Base-by-base conservation (phyloP, 176 grass and related monocot species). In the Poa annua region DNA sequence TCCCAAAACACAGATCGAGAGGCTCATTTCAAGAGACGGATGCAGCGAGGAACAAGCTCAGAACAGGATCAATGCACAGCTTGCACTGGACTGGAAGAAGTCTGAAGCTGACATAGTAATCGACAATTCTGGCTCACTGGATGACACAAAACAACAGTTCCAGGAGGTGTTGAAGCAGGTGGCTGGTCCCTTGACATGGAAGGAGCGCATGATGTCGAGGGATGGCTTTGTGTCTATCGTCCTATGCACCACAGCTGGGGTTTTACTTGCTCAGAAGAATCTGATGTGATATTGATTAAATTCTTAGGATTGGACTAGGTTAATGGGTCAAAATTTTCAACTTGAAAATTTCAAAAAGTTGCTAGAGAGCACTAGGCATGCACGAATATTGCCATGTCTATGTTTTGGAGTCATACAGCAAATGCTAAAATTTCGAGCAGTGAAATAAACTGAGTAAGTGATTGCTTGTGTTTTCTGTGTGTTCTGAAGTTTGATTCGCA, bases 91-190 rank as follows among this genome's bases (percentile, higher is more conserved):
- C 69, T 88, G 82, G 90, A 97, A 97, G 66, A 85, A 87, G 66
- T 83, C 86, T 0, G 90, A 97, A 79, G 95, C 95, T 0, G 79
- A 94, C 91, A 87, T 97, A 81, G 88, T 94, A 25, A 89, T 97
- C 2, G 38, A 94, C 86, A 97, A 97, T 80, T 97, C 95, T 0
- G 82, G 90, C 7, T 86, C 84, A 0, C 60, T 92, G 17, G 92
- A 94, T 76, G 86, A 91, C 38, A 97, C 90, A 6, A 94, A 82
- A 78, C 44, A 78, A 29, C 86, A 91, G 49, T 94, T 97, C 25
- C 80, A 89, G 19, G 70, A 89, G 76, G 81, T 92, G 24, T 11
- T 92, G 73, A 81, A 48, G 61, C 83, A 87, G 44, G 82, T 98
- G 36, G 57, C 48, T 66, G 53, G 71, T 26, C 92, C 95, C 71